These are phyloP conservation scores for Chytriomyces hyalinus DNA, from an alignment of 192 early-diverging fungal species.

Conservation along the genomic window DNA sequence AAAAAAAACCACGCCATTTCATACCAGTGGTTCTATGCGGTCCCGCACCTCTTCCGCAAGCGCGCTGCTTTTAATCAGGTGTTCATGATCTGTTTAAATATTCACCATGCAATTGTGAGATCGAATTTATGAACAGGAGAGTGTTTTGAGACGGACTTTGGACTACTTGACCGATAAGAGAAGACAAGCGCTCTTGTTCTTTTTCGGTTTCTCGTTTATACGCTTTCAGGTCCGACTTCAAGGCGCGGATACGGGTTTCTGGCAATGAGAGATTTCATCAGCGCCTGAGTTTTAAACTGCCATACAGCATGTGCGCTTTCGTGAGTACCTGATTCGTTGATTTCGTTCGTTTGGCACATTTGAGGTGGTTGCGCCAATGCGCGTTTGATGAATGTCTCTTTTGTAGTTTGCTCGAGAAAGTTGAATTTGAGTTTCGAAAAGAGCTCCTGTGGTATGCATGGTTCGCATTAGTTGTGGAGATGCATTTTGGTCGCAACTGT, in stretches of 20 bases:
- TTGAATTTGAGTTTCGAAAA: slow-evolving; percentile 63
- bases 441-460: slow-evolving; percentile 45
- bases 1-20: background rate
- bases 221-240: slow-evolving; percentile 27
- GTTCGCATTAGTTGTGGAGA: background rate
- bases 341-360: slow-evolving; percentile 42
- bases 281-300: background rate
- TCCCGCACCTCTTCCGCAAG: background rate
- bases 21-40: slow-evolving; percentile 19
- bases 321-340: slow-evolving; percentile 24
- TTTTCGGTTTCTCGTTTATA: slow-evolving; percentile 26
- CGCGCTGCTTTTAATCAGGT: background rate
- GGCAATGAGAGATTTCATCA: background rate
- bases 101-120: background rate
- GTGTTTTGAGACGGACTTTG: background rate
- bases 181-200: background rate
- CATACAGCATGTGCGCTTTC: background rate
- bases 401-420: slow-evolving; percentile 60
- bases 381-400: slow-evolving; percentile 56
- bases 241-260: slow-evolving; percentile 13
- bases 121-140: background rate
- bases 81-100: slow-evolving; percentile 11
- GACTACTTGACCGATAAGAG: slow-evolving; percentile 23
- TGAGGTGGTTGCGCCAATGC: slow-evolving; percentile 49
- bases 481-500: background rate